phyloP scores from a whole-genome alignment of 495 filamentous ascomycete species.

The Baudoinia panamericana region DNA sequence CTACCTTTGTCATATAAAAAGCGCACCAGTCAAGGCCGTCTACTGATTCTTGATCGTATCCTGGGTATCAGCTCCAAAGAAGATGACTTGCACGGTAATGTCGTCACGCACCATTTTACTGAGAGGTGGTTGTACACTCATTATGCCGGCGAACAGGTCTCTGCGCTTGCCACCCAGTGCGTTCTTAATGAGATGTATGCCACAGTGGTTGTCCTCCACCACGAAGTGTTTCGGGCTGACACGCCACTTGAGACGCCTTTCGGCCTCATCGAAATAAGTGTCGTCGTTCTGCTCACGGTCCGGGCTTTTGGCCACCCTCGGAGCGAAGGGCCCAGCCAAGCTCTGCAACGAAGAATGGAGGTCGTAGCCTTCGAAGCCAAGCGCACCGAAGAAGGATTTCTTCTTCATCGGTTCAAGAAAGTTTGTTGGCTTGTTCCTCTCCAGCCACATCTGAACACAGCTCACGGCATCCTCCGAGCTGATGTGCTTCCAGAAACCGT shows the following conservation, averaged over 20 bases:
- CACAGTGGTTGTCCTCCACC: conserved; percentile 47
- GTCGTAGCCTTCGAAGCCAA: neutral
- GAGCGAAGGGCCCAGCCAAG: too few relatives aligned
- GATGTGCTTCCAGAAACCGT: conserved; percentile 53
- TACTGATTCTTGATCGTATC: neutral
- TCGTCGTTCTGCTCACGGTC: conserved; percentile 8
- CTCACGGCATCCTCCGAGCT: conserved; percentile 46
- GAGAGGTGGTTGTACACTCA: conserved; percentile 38
- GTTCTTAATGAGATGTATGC: conserved; percentile 49
- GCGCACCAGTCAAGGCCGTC: too few relatives aligned
- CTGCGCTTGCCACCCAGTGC: conserved; percentile 40
- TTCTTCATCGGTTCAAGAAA: conserved; percentile 4
- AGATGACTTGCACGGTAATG: conserved; percentile 50
- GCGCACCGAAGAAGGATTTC: neutral
- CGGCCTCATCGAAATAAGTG: conserved; percentile 15
- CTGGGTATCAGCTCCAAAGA: conserved; percentile 33
- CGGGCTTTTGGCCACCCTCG: too few relatives aligned
- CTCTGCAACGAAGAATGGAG: neutral
- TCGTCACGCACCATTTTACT: conserved; percentile 42
- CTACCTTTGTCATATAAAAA: too few relatives aligned
- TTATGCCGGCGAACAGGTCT: conserved; percentile 36
- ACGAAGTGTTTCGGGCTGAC: conserved; percentile 33
- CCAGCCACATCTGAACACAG: conserved; percentile 44
- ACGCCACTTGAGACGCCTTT: conserved; percentile 20
- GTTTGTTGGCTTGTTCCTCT: conserved; percentile 23